A percentile compares a stretch with the other conserved stretches of the same genome.
Conservation (phyloP, 257 asterid species). For the Ilex aquifolium region DNA sequence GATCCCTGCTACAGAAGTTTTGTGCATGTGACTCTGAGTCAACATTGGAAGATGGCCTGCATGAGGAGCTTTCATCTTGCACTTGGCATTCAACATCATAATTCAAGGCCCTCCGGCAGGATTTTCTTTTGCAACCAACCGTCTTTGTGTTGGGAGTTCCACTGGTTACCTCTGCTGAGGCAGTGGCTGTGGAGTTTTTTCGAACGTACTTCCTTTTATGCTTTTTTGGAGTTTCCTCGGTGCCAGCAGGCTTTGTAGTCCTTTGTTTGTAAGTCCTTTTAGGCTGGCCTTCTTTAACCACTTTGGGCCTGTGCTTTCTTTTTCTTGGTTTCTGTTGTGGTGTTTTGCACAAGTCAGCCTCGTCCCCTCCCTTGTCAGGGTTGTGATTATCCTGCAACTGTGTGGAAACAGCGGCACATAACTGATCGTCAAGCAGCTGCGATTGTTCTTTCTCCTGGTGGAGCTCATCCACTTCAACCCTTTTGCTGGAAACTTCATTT, state of each 20-base stretch:
- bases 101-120: conserved; percentile 60
- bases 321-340: conserved; percentile 65
- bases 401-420: conserved; percentile 25
- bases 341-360: conserved; percentile 49
- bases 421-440: conserved; percentile 23
- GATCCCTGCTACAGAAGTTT: conserved; percentile 20
- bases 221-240: conserved; percentile 28
- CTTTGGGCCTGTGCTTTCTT: conserved; percentile 93
- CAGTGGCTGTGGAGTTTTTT: conserved; percentile 31
- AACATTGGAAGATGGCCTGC: conserved; percentile 18
- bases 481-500: conserved; percentile 11
- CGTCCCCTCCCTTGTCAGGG: conserved; percentile 66
- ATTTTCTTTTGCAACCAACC: conserved; percentile 33
- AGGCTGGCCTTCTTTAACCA: conserved; percentile 55
- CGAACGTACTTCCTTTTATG: conserved; percentile 54
- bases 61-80: conserved; percentile 30
- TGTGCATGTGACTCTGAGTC: conserved; percentile 23
- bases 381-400: conserved; percentile 55
- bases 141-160: conserved; percentile 16
- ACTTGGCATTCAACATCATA: conserved; percentile 37
- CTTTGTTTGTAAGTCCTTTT: conserved; percentile 40
- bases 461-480: conserved; percentile 27
- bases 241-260: conserved; percentile 29
- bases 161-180: conserved; percentile 26
- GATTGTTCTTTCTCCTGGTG: conserved; percentile 26